phyloP scores from a whole-genome alignment of 2,329 filamentous ascomycete species.

The Cytospora paraplurivora region DNA sequence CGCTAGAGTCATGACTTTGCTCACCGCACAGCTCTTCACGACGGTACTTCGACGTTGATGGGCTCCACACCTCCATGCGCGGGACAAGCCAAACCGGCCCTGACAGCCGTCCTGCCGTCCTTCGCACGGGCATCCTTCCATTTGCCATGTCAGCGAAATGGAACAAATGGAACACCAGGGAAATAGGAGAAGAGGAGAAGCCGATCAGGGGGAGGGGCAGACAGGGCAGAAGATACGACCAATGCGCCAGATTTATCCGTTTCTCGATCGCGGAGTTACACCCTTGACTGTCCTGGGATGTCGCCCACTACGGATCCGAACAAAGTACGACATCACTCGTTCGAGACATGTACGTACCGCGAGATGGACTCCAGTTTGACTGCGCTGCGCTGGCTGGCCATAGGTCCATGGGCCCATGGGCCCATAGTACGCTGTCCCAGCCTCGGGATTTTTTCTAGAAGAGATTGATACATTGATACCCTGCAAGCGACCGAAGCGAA shows the following conservation, averaged over 20 bases:
- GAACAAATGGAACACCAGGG: slow-evolving; percentile 8
- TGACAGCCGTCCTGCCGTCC: slow-evolving; percentile 3
- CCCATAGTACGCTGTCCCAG: neutral
- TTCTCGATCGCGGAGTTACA: neutral
- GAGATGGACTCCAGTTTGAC: neutral
- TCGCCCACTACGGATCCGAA: neutral
- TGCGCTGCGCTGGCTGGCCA: neutral
- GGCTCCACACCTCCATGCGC: slow-evolving; percentile 11
- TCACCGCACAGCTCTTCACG: slow-evolving; percentile 19
- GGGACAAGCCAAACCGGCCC: slow-evolving; percentile 18
- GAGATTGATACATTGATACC: neutral
- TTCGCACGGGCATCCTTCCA: slow-evolving; percentile 16
- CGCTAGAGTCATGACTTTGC: neutral
- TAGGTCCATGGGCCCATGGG: too few species aligned
- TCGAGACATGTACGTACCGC: neutral
- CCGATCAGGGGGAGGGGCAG: slow-evolving; percentile 15
- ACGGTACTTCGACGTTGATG: slow-evolving; percentile 9
- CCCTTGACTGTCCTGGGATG: neutral
- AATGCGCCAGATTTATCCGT: neutral
- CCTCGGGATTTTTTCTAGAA: neutral
- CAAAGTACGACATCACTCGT: neutral
- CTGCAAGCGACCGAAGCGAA: neutral
- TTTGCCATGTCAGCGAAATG: slow-evolving; percentile 18
- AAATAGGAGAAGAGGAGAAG: slow-evolving; percentile 17
- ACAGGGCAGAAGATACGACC: neutral